A percentile compares a stretch with the other conserved stretches of the same genome.
These are phyloP conservation scores for Chamaecyparis obtusa DNA, from an alignment of 75 land plant genomes.

Conservation along the genomic window DNA sequence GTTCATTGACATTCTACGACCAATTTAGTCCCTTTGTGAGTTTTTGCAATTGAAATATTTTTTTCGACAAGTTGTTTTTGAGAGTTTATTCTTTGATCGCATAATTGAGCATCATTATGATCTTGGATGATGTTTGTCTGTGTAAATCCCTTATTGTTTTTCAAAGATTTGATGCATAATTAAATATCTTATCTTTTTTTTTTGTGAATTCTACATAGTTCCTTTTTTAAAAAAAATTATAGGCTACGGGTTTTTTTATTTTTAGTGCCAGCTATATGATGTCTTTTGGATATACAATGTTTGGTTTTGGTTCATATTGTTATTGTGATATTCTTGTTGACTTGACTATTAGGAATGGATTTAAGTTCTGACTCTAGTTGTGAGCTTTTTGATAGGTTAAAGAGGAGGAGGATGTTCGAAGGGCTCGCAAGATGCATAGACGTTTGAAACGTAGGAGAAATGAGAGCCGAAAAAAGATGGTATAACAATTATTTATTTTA, in stretches of 20 bases:
- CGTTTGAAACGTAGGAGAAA: constrained; percentile 56
- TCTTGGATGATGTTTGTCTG: neutral
- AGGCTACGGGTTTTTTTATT: neutral
- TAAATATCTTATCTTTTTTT: neutral
- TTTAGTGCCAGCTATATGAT: neutral
- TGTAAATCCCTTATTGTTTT: neutral
- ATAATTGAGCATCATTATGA: neutral
- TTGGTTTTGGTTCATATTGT: neutral
- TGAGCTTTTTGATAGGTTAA: constrained; percentile 44
- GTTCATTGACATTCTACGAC: neutral
- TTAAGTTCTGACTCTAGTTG: neutral
- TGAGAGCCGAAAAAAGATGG: constrained; percentile 12
- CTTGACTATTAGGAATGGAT: neutral
- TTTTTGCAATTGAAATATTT: neutral
- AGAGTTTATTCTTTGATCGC: neutral
- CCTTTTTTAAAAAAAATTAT: neutral
- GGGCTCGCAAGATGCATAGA: constrained; percentile 48
- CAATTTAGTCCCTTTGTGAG: neutral
- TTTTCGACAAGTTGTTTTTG: neutral
- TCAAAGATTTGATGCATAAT: neutral
- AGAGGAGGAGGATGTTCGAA: constrained; percentile 88
- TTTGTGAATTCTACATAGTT: neutral
- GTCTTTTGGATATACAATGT: neutral
- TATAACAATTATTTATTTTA: neutral
- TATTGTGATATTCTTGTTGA: neutral